A percentile compares a stretch with the other conserved stretches of the same genome.
Evolutionary conservation across 1,284 basidiomycete species (phyloP).

Genomic region (Pseudozyma pruni): DNA sequence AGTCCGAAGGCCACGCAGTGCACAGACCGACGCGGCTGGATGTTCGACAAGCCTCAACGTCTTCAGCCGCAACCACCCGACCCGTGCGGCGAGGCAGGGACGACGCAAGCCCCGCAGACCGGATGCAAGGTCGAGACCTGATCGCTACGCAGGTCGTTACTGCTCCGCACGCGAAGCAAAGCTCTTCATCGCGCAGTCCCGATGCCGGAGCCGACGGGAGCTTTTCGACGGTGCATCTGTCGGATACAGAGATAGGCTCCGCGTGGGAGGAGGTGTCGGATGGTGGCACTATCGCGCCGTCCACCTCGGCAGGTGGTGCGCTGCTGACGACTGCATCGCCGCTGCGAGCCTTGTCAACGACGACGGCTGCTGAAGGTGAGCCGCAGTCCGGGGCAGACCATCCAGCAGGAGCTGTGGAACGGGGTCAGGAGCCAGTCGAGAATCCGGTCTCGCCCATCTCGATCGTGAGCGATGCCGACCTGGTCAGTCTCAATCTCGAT

Average conservation of each 20-base stretch:
- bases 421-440: no score
- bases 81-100: slow-evolving; percentile 7
- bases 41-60: slow-evolving; percentile 31
- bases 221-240: slow-evolving; percentile 39
- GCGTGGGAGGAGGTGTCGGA: slow-evolving; percentile 54
- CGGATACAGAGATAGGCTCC: slow-evolving; percentile 41
- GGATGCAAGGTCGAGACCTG: slow-evolving; percentile 8
- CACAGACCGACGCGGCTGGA: slow-evolving; percentile 26
- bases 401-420: background rate
- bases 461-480: slow-evolving; percentile 11
- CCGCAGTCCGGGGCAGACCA: background rate
- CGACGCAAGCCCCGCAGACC: background rate
- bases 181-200: slow-evolving; percentile 14
- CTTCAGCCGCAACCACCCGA: slow-evolving; percentile 35
- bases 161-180: background rate
- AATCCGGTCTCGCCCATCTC: slow-evolving; percentile 7
- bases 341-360: background rate
- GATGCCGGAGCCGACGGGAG: slow-evolving; percentile 30
- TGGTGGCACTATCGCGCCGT: slow-evolving; percentile 43
- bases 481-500: slow-evolving; percentile 21
- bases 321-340: slow-evolving; percentile 17
- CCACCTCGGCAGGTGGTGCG: slow-evolving; percentile 4
- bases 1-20: slow-evolving; percentile 11
- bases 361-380: background rate
- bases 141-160: slow-evolving; percentile 1